phyloP scores from a whole-genome alignment of 2,329 filamentous ascomycete genomes.

The Colletotrichum sp. region DNA sequence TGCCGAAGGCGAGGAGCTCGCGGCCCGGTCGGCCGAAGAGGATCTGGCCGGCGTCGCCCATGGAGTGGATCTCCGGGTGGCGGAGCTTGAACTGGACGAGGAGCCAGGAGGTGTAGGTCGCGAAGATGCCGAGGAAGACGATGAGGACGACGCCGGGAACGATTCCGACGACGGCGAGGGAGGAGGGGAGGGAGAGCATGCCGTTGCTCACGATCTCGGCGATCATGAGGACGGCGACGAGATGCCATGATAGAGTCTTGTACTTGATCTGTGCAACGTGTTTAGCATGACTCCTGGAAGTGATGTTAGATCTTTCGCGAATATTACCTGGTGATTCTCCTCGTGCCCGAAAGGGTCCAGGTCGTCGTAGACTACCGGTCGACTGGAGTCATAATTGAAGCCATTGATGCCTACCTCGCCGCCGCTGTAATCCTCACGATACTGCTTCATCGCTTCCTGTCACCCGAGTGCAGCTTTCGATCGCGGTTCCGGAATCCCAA shows the following conservation, averaged over 20 bases:
- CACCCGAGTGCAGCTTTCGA: not conserved
- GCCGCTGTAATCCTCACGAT: not conserved
- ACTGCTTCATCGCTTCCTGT: not conserved
- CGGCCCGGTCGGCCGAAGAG: constrained; percentile 58
- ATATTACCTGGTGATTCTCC: constrained; percentile 4
- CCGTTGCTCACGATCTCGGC: constrained; percentile 60
- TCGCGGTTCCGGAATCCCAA: not conserved
- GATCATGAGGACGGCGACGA: constrained; percentile 59
- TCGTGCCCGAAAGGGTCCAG: constrained; percentile 20
- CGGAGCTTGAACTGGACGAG: constrained; percentile 53
- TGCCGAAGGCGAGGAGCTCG: constrained; percentile 53
- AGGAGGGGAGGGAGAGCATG: constrained; percentile 58
- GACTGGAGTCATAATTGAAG: not conserved
- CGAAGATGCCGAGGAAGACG: constrained; percentile 42
- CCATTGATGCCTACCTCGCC: not conserved
- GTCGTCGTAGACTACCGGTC: constrained; percentile 13
- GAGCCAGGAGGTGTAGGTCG: constrained; percentile 53
- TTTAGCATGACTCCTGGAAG: not conserved
- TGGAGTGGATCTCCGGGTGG: constrained; percentile 55
- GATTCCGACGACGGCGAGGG: constrained; percentile 53
- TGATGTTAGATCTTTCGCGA: no score
- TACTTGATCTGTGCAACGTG: constrained; percentile 46
- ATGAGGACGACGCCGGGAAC: constrained; percentile 52
- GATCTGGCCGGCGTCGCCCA: constrained; percentile 54
- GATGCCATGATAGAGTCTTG: constrained; percentile 57